Percentiles rank a stretch among this genome's conserved stretches.
Conservation (phyloP, 2,329 filamentous ascomycete species). For the Echinosphaeria canescens region DNA sequence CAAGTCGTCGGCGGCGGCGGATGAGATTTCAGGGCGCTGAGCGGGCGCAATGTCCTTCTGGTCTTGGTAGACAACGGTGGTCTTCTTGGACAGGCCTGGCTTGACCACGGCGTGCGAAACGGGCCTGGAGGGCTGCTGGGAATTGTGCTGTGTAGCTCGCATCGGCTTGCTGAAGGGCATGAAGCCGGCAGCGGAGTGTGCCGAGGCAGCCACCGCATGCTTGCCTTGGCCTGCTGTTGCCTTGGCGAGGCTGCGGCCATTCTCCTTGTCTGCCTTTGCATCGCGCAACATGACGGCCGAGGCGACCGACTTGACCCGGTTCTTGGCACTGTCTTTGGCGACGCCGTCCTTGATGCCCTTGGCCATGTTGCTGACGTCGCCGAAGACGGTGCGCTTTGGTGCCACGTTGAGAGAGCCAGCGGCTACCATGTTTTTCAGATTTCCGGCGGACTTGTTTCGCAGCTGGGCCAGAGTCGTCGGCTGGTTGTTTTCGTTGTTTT, state of each 20-base stretch:
- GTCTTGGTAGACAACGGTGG: conserved; percentile 8
- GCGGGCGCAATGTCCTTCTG: conserved; percentile 3
- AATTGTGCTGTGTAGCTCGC: too few relatives aligned
- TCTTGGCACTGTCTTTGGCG: conserved; percentile 13
- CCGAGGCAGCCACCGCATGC: too few relatives aligned
- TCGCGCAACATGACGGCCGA: too few relatives aligned
- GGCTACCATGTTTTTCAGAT: conserved; percentile 23
- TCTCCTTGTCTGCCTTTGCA: too few relatives aligned
- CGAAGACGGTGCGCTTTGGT: conserved; percentile 60
- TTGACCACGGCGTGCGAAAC: conserved; percentile 5
- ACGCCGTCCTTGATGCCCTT: conserved; percentile 12
- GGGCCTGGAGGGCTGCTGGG: too few relatives aligned
- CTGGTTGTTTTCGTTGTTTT: conserved; percentile 46
- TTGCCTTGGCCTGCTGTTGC: too few relatives aligned
- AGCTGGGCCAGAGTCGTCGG: conserved; percentile 43
- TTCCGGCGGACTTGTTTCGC: conserved; percentile 59
- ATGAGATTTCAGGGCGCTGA: conserved; percentile 2
- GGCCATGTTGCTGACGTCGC: conserved; percentile 57
- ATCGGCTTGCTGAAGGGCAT: too few relatives aligned
- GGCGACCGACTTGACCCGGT: too few relatives aligned
- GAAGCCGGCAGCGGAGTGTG: too few relatives aligned
- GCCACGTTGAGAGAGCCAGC: conserved; percentile 36
- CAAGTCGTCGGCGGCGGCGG: conserved; percentile 5
- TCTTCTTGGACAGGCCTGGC: conserved; percentile 7
- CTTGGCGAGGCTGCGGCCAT: too few relatives aligned